phyloP scores from a whole-genome alignment of 352 stramenopile species.

The Elongisporangium prolatum region DNA sequence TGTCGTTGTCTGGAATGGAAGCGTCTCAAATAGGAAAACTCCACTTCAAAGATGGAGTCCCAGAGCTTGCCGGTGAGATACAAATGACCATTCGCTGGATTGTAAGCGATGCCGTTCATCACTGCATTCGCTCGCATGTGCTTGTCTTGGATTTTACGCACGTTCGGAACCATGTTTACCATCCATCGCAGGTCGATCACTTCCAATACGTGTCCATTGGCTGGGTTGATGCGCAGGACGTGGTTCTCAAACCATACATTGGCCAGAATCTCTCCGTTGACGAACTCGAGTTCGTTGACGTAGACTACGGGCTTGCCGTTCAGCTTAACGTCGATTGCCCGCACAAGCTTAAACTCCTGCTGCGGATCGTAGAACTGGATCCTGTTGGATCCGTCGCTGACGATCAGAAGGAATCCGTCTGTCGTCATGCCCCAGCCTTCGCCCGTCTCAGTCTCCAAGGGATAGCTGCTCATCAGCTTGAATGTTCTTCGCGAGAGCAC shows the following conservation, averaged over 20 bases:
- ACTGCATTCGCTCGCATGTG: constrained; percentile 55
- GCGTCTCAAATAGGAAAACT: constrained; percentile 46
- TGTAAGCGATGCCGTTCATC: constrained; percentile 88
- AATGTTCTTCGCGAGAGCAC: constrained; percentile 58
- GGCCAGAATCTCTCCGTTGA: constrained; percentile 75
- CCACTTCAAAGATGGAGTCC: constrained; percentile 82
- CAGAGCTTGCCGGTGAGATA: constrained; percentile 82
- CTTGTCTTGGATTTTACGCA: constrained; percentile 27
- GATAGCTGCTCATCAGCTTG: constrained; percentile 37
- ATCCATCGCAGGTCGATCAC: constrained; percentile 68
- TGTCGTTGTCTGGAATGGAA: not conserved
- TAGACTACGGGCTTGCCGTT: constrained; percentile 38
- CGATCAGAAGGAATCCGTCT: constrained; percentile 75
- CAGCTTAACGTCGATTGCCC: constrained; percentile 40
- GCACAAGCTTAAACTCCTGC: constrained; percentile 46
- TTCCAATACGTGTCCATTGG: constrained; percentile 62
- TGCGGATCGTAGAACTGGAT: constrained; percentile 79
- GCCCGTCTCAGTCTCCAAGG: constrained; percentile 67
- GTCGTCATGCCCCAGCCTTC: constrained; percentile 89
- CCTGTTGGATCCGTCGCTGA: constrained; percentile 75
- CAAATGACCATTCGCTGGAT: constrained; percentile 50
- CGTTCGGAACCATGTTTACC: constrained; percentile 51
- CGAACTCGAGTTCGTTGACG: constrained; percentile 87
- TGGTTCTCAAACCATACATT: constrained; percentile 85
- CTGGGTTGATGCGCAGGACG: constrained; percentile 73